phyloP scores from a whole-genome alignment of 2,329 filamentous ascomycete genomes.

The Cryphonectria japonica region DNA sequence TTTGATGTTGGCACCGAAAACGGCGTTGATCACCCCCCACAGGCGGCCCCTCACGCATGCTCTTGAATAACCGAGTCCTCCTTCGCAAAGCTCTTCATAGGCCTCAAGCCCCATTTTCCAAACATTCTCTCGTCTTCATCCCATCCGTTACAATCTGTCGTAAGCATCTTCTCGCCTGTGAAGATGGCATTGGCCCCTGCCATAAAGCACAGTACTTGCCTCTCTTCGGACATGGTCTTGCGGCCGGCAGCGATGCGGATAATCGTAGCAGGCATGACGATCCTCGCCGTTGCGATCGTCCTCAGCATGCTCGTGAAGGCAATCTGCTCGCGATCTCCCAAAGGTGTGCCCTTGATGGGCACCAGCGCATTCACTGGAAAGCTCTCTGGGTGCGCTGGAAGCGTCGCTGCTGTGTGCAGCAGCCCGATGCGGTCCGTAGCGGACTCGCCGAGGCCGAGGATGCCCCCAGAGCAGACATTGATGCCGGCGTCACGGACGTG shows the following conservation, averaged over 20 bases:
- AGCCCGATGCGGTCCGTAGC: conserved; percentile 80
- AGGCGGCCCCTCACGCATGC: not conserved
- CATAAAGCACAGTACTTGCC: conserved; percentile 88
- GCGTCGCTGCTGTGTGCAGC: conserved; percentile 78
- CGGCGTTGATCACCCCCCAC: not conserved
- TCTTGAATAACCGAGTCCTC: not conserved
- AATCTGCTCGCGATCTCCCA: conserved; percentile 74
- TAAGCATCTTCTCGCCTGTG: conserved; percentile 94
- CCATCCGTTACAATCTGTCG: conserved; percentile 89
- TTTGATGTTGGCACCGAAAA: not conserved
- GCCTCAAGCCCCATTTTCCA: conserved; percentile 76
- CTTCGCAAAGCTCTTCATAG: conserved; percentile 64
- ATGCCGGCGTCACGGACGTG: conserved; percentile 86
- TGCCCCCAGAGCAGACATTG: conserved; percentile 88
- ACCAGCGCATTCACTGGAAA: conserved; percentile 92
- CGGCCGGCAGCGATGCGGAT: conserved; percentile 85
- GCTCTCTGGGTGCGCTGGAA: conserved; percentile 83
- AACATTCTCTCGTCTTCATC: conserved; percentile 88
- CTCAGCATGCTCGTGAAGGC: conserved; percentile 78
- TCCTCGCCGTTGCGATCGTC: conserved; percentile 80
- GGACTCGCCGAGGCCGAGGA: conserved; percentile 81
- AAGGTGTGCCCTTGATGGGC: conserved; percentile 85
- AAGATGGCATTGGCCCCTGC: conserved; percentile 94
- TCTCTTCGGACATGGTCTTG: conserved; percentile 83
- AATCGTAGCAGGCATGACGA: conserved; percentile 84